Conservation (phyloP, 805 yeast species). For the Tetrapisispora taiwanensis region DNA sequence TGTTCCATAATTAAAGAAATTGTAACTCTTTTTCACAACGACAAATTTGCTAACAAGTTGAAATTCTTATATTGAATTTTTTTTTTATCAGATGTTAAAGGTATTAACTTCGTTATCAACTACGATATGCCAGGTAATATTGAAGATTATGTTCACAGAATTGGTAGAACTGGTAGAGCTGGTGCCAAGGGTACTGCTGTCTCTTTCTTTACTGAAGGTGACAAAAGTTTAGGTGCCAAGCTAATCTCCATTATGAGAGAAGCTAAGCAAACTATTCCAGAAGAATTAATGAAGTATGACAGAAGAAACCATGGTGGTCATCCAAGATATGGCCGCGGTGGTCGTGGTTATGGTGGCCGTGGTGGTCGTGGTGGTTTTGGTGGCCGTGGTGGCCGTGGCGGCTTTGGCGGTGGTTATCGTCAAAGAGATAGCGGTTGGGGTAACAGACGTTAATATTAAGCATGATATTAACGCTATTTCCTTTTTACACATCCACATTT, state of each 20-base stretch:
- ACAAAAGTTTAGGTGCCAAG: conserved; percentile 82
- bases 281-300: conserved; percentile 65
- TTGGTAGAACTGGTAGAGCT: conserved; percentile 99
- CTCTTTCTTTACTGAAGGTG: conserved; percentile 83
- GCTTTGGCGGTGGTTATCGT: conserved; percentile 23
- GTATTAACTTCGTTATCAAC: conserved; percentile 87
- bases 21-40: too few species aligned
- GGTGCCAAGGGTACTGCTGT: conserved; percentile 94
- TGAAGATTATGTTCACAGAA: conserved; percentile 97
- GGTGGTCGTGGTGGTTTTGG: conserved; percentile 38
- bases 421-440: conserved; percentile 31
- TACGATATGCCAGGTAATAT: conserved; percentile 96
- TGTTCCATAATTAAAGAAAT: too few species aligned
- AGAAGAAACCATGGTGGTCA: conserved; percentile 57
- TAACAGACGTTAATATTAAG: conserved; percentile 11
- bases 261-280: conserved; percentile 87
- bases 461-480: not conserved
- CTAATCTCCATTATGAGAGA: conserved; percentile 84
- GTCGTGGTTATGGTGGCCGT: conserved; percentile 40
- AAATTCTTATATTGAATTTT: conserved; percentile 11
- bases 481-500: not conserved
- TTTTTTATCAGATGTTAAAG: conserved; percentile 74
- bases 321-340: conserved; percentile 48
- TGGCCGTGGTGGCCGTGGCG: conserved; percentile 30
- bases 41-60: conserved; percentile 5